Conservation (phyloP, 176 grass and related monocot genomes). For the Poa annua region DNA sequence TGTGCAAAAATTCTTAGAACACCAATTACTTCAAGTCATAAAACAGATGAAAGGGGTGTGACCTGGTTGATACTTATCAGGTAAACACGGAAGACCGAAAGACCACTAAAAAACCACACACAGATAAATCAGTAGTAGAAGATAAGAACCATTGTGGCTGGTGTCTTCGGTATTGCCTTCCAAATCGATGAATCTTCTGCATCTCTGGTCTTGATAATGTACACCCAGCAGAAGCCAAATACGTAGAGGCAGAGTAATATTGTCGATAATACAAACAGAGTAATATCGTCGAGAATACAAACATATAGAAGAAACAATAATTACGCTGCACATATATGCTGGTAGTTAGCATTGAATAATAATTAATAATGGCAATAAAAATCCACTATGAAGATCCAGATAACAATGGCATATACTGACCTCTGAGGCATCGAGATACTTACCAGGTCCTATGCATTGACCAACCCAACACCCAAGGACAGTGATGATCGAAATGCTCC, state of each 20-base stretch:
- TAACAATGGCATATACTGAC: background rate
- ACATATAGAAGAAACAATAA: slow-evolving; percentile 98
- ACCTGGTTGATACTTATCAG: slow-evolving; percentile 95
- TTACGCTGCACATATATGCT: slow-evolving; percentile 69
- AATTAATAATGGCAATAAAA: background rate
- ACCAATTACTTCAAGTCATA: background rate
- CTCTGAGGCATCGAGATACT: slow-evolving; percentile 22
- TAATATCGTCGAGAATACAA: slow-evolving; percentile 93
- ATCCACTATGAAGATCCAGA: background rate
- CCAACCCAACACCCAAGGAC: slow-evolving; percentile 97
- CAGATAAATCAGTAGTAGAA: slow-evolving; percentile 90
- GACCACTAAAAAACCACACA: slow-evolving; percentile 91
- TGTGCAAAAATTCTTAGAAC: slow-evolving; percentile 19
- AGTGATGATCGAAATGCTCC: slow-evolving; percentile 95
- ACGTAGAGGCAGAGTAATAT: slow-evolving; percentile 85
- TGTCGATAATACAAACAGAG: no score
- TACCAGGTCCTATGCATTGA: slow-evolving; percentile 93
- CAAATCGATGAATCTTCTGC: slow-evolving; percentile 69
- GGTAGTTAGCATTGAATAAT: slow-evolving; percentile 14
- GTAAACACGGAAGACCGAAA: slow-evolving; percentile 93
- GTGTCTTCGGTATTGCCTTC: slow-evolving; percentile 87
- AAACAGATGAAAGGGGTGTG: slow-evolving; percentile 8
- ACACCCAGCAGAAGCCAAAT: slow-evolving; percentile 91
- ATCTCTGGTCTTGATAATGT: slow-evolving; percentile 85
- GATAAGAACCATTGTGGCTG: slow-evolving; percentile 78